These are phyloP conservation scores for Trametes pubescens DNA, from an alignment of 1,284 basidiomycete species.

Conservation along the genomic window DNA sequence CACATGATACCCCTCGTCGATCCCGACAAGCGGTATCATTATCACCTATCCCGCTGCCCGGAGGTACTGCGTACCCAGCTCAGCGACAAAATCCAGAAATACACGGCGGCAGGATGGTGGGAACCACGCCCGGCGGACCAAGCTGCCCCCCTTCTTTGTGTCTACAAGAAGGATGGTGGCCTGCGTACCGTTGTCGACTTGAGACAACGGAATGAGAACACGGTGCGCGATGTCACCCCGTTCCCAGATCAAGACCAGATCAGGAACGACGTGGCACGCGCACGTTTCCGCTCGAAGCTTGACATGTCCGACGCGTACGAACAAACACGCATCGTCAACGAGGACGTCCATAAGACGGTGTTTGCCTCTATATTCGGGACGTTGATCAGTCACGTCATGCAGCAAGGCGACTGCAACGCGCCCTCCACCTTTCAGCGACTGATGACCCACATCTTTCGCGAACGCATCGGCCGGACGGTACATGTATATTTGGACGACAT, in stretches of 20 bases:
- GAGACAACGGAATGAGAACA: constrained; percentile 40
- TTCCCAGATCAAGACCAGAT: too few relatives aligned
- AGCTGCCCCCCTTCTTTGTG: constrained; percentile 35
- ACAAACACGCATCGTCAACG: constrained; percentile 33
- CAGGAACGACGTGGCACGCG: constrained; percentile 33
- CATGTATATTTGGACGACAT: constrained; percentile 46
- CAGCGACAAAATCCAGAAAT: constrained; percentile 35
- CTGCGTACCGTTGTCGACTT: constrained; percentile 38
- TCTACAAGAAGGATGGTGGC: constrained; percentile 33
- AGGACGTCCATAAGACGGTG: constrained; percentile 35
- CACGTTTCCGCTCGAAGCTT: constrained; percentile 38
- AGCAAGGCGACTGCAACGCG: constrained; percentile 46
- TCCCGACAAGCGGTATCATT: constrained; percentile 32
- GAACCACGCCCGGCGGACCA: constrained; percentile 13
- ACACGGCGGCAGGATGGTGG: constrained; percentile 39
- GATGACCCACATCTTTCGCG: constrained; percentile 43
- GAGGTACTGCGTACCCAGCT: constrained; percentile 15
- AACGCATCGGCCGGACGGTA: constrained; percentile 39
- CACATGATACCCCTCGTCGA: constrained; percentile 38
- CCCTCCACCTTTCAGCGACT: constrained; percentile 45
- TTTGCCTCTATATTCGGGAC: constrained; percentile 40
- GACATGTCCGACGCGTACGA: constrained; percentile 42
- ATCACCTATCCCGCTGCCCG: constrained; percentile 35
- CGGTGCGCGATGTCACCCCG: constrained; percentile 38
- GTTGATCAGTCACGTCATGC: constrained; percentile 41